A percentile compares a stretch with the other conserved stretches of the same genome.
These are phyloP conservation scores for Pseudoturritis turrita DNA, from an alignment of 345 rosid species.

Conservation along the genomic window DNA sequence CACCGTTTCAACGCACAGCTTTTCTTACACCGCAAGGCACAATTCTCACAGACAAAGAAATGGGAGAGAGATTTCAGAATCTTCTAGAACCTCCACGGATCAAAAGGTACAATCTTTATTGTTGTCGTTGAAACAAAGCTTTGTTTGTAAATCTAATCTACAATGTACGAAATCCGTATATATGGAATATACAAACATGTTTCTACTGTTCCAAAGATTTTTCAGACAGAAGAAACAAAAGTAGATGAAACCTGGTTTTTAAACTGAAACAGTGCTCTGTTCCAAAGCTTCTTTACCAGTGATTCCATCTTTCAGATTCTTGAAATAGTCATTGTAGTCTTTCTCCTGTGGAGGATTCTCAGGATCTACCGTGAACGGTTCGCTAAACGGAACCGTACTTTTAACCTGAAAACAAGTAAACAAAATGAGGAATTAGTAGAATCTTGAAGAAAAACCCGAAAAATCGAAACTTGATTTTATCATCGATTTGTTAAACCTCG, in stretches of 20 bases:
- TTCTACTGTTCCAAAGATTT: background rate
- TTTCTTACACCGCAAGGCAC: slow-evolving; percentile 54
- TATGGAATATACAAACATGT: background rate
- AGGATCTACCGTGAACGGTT: slow-evolving; percentile 81
- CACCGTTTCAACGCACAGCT: slow-evolving; percentile 51
- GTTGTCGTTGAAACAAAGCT: background rate
- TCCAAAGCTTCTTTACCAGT: slow-evolving; percentile 76
- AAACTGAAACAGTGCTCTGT: slow-evolving; percentile 50
- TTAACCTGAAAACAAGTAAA: slow-evolving; percentile 55
- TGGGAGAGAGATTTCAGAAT: slow-evolving; percentile 46
- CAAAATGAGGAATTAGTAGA: background rate
- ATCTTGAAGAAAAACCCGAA: background rate
- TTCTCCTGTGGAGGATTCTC: slow-evolving; percentile 86
- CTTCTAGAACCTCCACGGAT: slow-evolving; percentile 30
- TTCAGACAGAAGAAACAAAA: background rate
- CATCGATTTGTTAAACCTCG: slow-evolving; percentile 44
- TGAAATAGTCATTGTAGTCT: slow-evolving; percentile 69
- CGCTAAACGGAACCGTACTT: slow-evolving; percentile 85
- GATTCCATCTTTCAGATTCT: slow-evolving; percentile 66
- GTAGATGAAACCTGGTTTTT: slow-evolving; percentile 5
- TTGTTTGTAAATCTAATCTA: slow-evolving; percentile 6
- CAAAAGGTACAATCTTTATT: slow-evolving; percentile 23
- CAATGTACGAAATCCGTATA: slow-evolving; percentile 18
- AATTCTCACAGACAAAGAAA: slow-evolving; percentile 53
- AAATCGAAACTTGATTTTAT: background rate